Conservation (phyloP, 768 basidiomycete species). For the Russula vinacea region DNA sequence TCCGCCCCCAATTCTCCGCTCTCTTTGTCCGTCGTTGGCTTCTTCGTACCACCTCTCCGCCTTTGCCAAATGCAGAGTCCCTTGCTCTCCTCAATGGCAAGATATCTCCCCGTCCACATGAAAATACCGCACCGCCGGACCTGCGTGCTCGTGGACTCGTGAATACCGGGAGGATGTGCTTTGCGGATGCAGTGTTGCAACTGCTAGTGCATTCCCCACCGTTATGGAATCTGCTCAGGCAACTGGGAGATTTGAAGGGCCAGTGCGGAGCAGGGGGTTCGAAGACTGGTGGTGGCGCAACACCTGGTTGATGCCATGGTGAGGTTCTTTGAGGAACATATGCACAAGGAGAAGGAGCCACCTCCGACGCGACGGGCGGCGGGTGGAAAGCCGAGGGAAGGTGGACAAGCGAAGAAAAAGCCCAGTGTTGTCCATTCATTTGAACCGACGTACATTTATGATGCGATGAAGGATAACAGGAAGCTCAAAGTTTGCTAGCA, state of each 20-base stretch:
- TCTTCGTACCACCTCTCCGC: conserved; percentile 51
- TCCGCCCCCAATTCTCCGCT: conserved; percentile 47
- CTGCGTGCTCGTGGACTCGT: conserved; percentile 77
- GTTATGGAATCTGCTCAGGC: conserved; percentile 73
- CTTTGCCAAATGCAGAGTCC: conserved; percentile 44
- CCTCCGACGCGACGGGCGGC: conserved; percentile 25
- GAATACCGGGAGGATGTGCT: conserved; percentile 96
- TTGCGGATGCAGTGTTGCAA: conserved; percentile 92
- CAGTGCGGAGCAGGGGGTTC: conserved; percentile 35
- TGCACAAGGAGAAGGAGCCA: conserved; percentile 32
- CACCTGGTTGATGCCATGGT: conserved; percentile 69
- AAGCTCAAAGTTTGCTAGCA: conserved; percentile 90
- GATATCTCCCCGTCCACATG: conserved; percentile 30
- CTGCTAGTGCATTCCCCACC: conserved; percentile 82
- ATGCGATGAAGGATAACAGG: conserved; percentile 90
- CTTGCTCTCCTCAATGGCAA: conserved; percentile 51
- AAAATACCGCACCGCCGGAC: conserved; percentile 32
- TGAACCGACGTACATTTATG: conserved; percentile 81
- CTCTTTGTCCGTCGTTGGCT: conserved; percentile 66
- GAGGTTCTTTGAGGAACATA: conserved; percentile 77
- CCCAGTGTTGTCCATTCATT: conserved; percentile 63
- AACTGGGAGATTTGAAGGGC: conserved; percentile 55
- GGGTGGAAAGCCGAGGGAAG: conserved; percentile 42
- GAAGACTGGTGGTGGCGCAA: conserved; percentile 33
- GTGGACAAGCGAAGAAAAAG: conserved; percentile 44